Evolutionary conservation across 495 filamentous ascomycete species (phyloP).

Genomic region (Tuber melanosporum): DNA sequence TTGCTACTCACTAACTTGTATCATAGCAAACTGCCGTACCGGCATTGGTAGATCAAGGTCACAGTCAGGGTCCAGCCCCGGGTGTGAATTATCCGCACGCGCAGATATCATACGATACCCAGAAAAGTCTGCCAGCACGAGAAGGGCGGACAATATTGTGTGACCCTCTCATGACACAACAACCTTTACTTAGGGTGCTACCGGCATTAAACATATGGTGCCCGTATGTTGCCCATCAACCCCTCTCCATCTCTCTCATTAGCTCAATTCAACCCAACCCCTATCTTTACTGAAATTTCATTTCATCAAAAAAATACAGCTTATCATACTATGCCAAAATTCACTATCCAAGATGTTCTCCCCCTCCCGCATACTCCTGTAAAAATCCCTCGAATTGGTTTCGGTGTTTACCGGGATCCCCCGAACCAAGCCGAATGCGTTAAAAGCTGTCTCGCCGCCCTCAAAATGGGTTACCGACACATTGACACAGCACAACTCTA

Average conservation of each 20-base stretch:
- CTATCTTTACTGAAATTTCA: background rate
- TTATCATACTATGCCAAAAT: conserved; percentile 35
- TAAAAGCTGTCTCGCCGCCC: conserved; percentile 55
- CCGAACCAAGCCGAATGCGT: conserved; percentile 46
- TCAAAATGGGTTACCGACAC: conserved; percentile 61
- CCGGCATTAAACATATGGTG: too few relatives aligned
- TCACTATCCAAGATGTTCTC: conserved; percentile 50
- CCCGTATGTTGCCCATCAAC: background rate
- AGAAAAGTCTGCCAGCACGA: too few relatives aligned
- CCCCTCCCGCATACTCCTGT: conserved; percentile 52
- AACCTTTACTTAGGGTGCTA: too few relatives aligned
- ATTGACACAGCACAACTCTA: conserved; percentile 71
- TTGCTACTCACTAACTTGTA: background rate
- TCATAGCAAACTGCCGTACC: too few relatives aligned
- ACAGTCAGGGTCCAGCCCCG: too few relatives aligned
- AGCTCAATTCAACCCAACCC: background rate
- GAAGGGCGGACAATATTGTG: too few relatives aligned
- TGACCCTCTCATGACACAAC: too few relatives aligned
- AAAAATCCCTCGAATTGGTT: conserved; percentile 63
- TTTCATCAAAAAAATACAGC: conserved; percentile 9
- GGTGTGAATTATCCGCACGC: too few relatives aligned
- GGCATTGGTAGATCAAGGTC: too few relatives aligned
- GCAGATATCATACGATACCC: too few relatives aligned
- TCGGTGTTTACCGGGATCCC: conserved; percentile 62
- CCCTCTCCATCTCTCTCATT: background rate